These are phyloP conservation scores for Suhomyces pyralidae DNA, from an alignment of 805 yeast genomes.

Conservation along the genomic window DNA sequence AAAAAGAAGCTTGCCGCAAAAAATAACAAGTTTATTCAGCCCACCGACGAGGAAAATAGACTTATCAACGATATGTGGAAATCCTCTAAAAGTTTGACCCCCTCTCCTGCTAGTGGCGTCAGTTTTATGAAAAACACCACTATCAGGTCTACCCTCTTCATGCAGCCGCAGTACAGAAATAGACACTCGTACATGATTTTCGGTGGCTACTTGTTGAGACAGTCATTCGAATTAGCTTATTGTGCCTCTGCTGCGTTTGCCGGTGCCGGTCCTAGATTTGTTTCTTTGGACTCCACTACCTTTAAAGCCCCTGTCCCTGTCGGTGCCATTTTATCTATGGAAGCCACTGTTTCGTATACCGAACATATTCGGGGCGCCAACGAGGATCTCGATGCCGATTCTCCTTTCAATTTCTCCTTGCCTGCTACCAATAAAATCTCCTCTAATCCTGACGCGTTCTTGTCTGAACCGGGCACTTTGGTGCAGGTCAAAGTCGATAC, in stretches of 20 bases:
- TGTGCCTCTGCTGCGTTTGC: slow-evolving; percentile 90
- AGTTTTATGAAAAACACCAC: slow-evolving; percentile 69
- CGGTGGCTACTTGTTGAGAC: slow-evolving; percentile 91
- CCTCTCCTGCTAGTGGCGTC: slow-evolving; percentile 29
- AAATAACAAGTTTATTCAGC: slow-evolving; percentile 56
- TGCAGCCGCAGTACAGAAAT: slow-evolving; percentile 97
- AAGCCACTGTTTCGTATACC: slow-evolving; percentile 81
- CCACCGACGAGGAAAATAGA: slow-evolving; percentile 66
- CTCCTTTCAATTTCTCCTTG: slow-evolving; percentile 49
- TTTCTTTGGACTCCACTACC: slow-evolving; percentile 85
- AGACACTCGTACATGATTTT: slow-evolving; percentile 92
- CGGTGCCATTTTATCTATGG: slow-evolving; percentile 81
- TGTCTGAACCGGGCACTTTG: slow-evolving; percentile 78
- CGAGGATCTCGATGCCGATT: slow-evolving; percentile 21
- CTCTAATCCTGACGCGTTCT: slow-evolving; percentile 52
- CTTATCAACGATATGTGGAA: slow-evolving; percentile 78
- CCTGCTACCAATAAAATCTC: slow-evolving; percentile 58
- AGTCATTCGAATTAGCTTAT: slow-evolving; percentile 90
- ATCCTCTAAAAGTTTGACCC: slow-evolving; percentile 32
- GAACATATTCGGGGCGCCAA: slow-evolving; percentile 59
- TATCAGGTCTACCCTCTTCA: slow-evolving; percentile 73
- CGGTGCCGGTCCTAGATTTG: slow-evolving; percentile 81
- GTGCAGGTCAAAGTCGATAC: slow-evolving; percentile 90
- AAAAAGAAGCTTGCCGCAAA: slow-evolving; percentile 78
- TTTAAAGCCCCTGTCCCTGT: slow-evolving; percentile 95